Percentiles rank a stretch among this genome's conserved stretches.
Evolutionary conservation across 106 monocot species (phyloP).

Genomic region (Alisma plantagoaquatica): DNA sequence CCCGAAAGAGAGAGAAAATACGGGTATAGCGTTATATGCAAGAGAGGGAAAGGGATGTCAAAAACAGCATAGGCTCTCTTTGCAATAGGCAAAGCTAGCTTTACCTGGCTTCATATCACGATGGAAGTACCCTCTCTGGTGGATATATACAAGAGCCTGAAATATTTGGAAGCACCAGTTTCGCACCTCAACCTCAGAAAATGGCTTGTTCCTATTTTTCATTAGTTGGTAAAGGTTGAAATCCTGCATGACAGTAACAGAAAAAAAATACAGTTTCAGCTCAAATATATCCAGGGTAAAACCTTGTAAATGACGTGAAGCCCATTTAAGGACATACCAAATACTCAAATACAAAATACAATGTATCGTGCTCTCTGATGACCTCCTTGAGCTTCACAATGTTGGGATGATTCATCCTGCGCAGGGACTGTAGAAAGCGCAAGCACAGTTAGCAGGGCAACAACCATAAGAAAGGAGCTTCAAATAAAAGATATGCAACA

Average conservation of each 20-base stretch:
- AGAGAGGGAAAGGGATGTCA: no score
- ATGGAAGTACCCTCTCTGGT: conserved; percentile 86
- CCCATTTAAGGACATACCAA: conserved; percentile 43
- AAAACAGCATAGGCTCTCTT: no score
- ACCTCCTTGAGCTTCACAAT: conserved; percentile 98
- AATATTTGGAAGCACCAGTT: conserved; percentile 98
- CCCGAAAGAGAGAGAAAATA: no score
- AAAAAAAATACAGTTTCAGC: neutral
- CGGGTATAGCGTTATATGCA: no score
- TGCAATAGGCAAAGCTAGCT: no score
- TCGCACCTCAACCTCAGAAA: conserved; percentile 64
- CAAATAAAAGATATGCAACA: conserved; percentile 4
- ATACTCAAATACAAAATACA: conserved; percentile 92
- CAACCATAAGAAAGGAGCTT: neutral
- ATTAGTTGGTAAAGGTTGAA: conserved; percentile 93
- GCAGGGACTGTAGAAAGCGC: conserved; percentile 37
- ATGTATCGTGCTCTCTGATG: conserved; percentile 74
- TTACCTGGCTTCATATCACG: conserved; percentile 96
- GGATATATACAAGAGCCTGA: conserved; percentile 89
- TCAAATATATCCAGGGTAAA: neutral
- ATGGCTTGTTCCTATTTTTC: conserved; percentile 57
- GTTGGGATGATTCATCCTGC: conserved; percentile 96
- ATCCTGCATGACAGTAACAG: conserved; percentile 32
- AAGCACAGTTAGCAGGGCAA: neutral
- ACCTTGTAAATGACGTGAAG: neutral